Base-by-base conservation (phyloP, 768 basidiomycete genomes). In the Auricularia heimuer region DNA sequence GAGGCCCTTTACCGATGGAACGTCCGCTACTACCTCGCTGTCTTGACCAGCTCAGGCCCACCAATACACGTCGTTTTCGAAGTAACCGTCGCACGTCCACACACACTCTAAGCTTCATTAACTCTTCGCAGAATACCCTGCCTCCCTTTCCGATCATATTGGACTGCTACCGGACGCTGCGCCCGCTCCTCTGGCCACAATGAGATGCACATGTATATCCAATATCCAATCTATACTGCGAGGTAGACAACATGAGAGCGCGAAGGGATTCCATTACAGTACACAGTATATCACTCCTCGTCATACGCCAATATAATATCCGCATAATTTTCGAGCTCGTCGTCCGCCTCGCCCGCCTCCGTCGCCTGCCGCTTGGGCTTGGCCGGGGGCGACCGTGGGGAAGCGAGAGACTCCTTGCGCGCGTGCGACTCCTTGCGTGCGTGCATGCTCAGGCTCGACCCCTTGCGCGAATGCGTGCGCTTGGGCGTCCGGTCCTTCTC, bases 1-100 rank as follows among this genome's bases (percentile, higher is more conserved):
- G 91, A 93, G 72, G 90, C 85, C 1, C 72, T 92, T 16, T 78
- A 74, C 11, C 74, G 88, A 60, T 93, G 90, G 90, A 78, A 88
- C 72, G 80, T 91, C 24, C 80, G 83, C 16, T 89, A 84, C 70
- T 90, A 88, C 70, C 75, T 91, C 8, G 85, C 63, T 62, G 65
- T 67, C 33, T 62, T 65, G 16, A 65, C 61, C 21, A 54, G 64
- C 62, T 18, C 39, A 62, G 65, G 60, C 29, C 80, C 14, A 80
- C 78, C 33, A 68, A 86, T 24, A 76, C 77, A 36, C 70, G 72
- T 39, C 71, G 29, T 14, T 1, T 60, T 29, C 3, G 24, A 35
- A 29, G 34, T 35, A 29, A 29, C 14, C 14, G 56, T 34, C 56
- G 8, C 14, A 10, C 56, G 7, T 6, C 56, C 8, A 8, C 12